Percentiles rank a stretch among this genome's conserved stretches.
Evolutionary conservation across 441 rosid species (phyloP).

Genomic region (Pelargonium myrrhifolium): DNA sequence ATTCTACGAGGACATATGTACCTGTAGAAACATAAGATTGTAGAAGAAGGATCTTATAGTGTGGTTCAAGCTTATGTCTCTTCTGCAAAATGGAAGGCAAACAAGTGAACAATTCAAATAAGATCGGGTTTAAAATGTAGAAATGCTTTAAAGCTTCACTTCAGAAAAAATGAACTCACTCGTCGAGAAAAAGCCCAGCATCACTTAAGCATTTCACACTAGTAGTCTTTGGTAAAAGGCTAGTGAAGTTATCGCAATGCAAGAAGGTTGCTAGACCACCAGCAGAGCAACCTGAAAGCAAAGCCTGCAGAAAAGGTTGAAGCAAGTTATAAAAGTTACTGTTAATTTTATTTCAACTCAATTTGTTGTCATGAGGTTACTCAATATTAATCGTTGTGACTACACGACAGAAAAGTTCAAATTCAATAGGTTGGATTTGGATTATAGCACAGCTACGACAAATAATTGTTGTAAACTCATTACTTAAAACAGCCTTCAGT

Average conservation of each 20-base stretch:
- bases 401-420: too few species aligned
- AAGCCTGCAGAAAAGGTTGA: conserved; percentile 35
- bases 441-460: too few species aligned
- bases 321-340: too few species aligned
- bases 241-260: conserved; percentile 55
- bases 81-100: conserved; percentile 36
- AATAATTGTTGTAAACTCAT: too few species aligned
- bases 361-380: too few species aligned
- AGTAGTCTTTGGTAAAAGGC: conserved; percentile 41
- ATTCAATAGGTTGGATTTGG: too few species aligned
- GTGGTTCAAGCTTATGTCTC: conserved; percentile 50
- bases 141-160: neutral
- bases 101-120: neutral
- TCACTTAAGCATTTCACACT: conserved; percentile 67
- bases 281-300: conserved; percentile 77
- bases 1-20: conserved; percentile 14
- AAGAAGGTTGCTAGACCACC: conserved; percentile 61
- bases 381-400: too few species aligned
- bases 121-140: neutral
- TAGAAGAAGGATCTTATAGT: conserved; percentile 58
- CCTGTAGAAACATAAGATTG: conserved; percentile 63
- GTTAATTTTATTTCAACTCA: too few species aligned
- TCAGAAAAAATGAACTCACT: conserved; percentile 29
- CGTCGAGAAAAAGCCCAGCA: conserved; percentile 64
- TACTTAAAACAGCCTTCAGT: too few species aligned